These are phyloP conservation scores for Citrus medica DNA, from an alignment of 345 rosid species.

Conservation along the genomic window DNA sequence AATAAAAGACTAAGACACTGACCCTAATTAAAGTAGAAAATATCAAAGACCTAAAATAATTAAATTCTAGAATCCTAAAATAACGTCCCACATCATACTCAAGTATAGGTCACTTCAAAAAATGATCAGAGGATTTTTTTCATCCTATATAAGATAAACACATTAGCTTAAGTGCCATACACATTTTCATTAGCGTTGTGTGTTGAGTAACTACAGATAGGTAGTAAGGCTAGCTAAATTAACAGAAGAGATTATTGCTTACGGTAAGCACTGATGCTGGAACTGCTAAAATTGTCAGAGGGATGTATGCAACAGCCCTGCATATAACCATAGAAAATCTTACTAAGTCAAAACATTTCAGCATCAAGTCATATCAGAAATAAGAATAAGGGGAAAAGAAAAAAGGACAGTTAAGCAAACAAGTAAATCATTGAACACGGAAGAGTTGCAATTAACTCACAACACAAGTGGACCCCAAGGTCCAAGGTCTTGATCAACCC, in stretches of 20 bases:
- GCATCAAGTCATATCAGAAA: neutral
- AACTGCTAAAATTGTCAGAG: constrained; percentile 94
- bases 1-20: no score
- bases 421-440: neutral
- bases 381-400: neutral
- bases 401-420: neutral
- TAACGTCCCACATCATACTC: no score
- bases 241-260: constrained; percentile 26
- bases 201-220: neutral
- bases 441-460: constrained; percentile 48
- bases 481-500: constrained; percentile 96
- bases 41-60: no score
- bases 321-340: constrained; percentile 20
- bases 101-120: neutral
- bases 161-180: neutral
- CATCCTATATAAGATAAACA: neutral
- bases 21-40: no score
- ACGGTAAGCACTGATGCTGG: constrained; percentile 98
- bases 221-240: neutral
- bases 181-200: neutral
- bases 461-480: constrained; percentile 96
- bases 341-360: neutral
- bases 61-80: no score
- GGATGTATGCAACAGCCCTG: constrained; percentile 95
- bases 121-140: neutral